Conservation (phyloP, 306 rosid species). For the Acacia melanoxylon region DNA sequence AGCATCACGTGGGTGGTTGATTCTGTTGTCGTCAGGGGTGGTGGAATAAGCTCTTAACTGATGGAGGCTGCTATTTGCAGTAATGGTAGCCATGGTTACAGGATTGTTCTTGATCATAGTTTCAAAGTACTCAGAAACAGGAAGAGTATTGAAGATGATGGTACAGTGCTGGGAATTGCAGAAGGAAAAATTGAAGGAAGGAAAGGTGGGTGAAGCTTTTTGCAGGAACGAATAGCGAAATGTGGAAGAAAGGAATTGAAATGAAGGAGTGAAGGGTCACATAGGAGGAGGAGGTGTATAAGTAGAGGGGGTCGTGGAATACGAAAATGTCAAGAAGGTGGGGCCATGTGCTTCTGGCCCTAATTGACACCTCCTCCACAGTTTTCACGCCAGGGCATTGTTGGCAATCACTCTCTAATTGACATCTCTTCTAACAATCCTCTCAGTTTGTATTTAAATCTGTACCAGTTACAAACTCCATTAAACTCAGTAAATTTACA, state of each 20-base stretch:
- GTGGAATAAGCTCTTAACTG: constrained; percentile 39
- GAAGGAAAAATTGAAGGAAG: constrained; percentile 17
- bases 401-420: too few species aligned
- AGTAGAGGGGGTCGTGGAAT: constrained; percentile 46
- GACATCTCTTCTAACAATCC: too few species aligned
- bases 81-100: constrained; percentile 45
- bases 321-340: constrained; percentile 41
- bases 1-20: constrained; percentile 30
- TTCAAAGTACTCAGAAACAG: constrained; percentile 24
- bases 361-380: constrained; percentile 27
- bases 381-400: constrained; percentile 6
- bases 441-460: too few species aligned
- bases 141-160: constrained; percentile 22
- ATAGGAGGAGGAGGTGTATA: constrained; percentile 35
- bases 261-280: constrained; percentile 33
- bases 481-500: too few species aligned
- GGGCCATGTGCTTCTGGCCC: constrained; percentile 47
- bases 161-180: constrained; percentile 2
- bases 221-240: constrained; percentile 17
- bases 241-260: constrained; percentile 9
- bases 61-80: constrained; percentile 36
- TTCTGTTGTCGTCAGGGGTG: constrained; percentile 19
- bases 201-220: constrained; percentile 17
- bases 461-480: accelerated
- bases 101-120: constrained; percentile 12